phyloP scores from a whole-genome alignment of 2,329 filamentous ascomycete genomes.

The Lecanosticta acicola region DNA sequence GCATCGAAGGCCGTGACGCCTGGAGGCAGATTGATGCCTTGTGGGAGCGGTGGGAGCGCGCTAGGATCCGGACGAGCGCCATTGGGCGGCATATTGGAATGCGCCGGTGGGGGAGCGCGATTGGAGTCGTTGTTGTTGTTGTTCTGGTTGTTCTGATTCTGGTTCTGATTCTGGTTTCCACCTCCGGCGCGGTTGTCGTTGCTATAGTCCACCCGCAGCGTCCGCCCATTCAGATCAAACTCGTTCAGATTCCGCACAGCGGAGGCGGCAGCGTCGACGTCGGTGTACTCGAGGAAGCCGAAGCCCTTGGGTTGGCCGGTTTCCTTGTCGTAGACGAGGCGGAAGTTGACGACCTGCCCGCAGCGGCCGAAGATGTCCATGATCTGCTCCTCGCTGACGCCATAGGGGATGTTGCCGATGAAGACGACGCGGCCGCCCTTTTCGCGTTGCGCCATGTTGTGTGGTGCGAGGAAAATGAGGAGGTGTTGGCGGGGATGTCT shows the following conservation, averaged over 20 bases:
- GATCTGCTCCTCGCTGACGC: slow-evolving; percentile 93
- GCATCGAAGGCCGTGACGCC: slow-evolving; percentile 81
- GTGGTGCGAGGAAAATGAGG: slow-evolving; percentile 22
- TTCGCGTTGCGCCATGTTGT: slow-evolving; percentile 44
- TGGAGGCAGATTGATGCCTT: slow-evolving; percentile 75
- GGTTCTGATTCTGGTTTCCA: slow-evolving; percentile 12
- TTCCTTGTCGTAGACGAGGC: slow-evolving; percentile 91
- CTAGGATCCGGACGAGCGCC: slow-evolving; percentile 39
- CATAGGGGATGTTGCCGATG: slow-evolving; percentile 81
- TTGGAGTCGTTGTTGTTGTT: slow-evolving; percentile 8
- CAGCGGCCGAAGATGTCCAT: slow-evolving; percentile 86
- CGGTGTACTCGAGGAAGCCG: slow-evolving; percentile 92
- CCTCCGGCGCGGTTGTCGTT: slow-evolving; percentile 70
- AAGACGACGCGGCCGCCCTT: slow-evolving; percentile 75
- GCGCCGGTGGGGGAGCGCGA: slow-evolving; percentile 35
- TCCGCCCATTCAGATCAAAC: slow-evolving; percentile 89
- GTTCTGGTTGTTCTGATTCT: slow-evolving; percentile 12
- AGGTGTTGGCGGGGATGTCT: neutral
- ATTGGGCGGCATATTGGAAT: slow-evolving; percentile 39
- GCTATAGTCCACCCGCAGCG: slow-evolving; percentile 90
- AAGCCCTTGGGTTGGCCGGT: slow-evolving; percentile 94
- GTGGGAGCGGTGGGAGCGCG: slow-evolving; percentile 70
- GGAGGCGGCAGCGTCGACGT: slow-evolving; percentile 84
- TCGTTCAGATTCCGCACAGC: slow-evolving; percentile 95
- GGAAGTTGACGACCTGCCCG: slow-evolving; percentile 85